Evolutionary conservation across 345 rosid genomes (phyloP).

Genomic region (Laguncularia racemosa): DNA sequence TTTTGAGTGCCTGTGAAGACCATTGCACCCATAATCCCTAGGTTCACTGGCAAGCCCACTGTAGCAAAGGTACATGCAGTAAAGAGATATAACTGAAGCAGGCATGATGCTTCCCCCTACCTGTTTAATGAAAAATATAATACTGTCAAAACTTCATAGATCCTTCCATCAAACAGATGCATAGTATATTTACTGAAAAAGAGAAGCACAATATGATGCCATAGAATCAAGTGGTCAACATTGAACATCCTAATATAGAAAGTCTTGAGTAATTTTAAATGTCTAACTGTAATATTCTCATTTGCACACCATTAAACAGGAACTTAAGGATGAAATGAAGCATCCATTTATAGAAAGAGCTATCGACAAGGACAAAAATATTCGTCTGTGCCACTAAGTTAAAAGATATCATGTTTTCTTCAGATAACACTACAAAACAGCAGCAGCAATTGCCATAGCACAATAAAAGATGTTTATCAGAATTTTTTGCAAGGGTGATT

Average conservation of each 20-base stretch:
- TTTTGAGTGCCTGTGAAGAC: conserved; percentile 86
- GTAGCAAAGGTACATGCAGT: conserved; percentile 96
- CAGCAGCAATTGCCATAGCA: too few relatives aligned
- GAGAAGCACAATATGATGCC: background rate
- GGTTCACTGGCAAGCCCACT: conserved; percentile 98
- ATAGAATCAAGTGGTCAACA: background rate
- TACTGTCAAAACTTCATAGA: background rate
- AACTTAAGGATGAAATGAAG: too few relatives aligned
- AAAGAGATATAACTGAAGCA: conserved; percentile 81
- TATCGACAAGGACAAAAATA: too few relatives aligned
- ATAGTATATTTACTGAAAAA: background rate
- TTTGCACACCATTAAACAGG: too few relatives aligned
- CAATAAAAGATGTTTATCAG: too few relatives aligned
- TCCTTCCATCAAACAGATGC: background rate
- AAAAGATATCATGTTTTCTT: too few relatives aligned
- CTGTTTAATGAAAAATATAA: conserved; percentile 31
- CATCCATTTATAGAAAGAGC: too few relatives aligned
- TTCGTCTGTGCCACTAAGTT: too few relatives aligned
- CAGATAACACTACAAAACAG: too few relatives aligned
- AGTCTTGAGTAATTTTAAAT: background rate
- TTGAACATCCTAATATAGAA: background rate
- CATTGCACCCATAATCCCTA: conserved; percentile 84
- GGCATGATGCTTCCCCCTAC: conserved; percentile 92
- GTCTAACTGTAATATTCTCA: too few relatives aligned
- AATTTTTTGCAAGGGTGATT: too few relatives aligned